Conservation (phyloP, 768 basidiomycete genomes). For the Tricholoma hemisulphureum region DNA sequence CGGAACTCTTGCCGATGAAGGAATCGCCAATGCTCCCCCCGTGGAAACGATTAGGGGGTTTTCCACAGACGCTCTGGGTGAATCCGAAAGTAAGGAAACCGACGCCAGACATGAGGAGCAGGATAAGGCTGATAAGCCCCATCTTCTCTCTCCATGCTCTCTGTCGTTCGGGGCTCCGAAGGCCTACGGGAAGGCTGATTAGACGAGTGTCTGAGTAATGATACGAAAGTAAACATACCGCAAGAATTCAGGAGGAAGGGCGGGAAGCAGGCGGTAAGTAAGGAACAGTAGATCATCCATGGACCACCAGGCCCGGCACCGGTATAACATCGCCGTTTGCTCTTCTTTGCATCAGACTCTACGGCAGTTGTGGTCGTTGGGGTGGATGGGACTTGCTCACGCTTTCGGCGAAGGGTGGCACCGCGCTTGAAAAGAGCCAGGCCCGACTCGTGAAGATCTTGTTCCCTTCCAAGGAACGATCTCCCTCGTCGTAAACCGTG, state of each 20-base stretch:
- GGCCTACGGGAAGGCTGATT: slow-evolving; percentile 48
- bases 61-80: slow-evolving; percentile 90
- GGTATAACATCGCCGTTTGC: slow-evolving; percentile 55
- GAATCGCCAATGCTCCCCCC: slow-evolving; percentile 72
- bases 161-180: slow-evolving; percentile 88
- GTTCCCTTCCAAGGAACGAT: slow-evolving; percentile 86
- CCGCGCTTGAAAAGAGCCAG: slow-evolving; percentile 88
- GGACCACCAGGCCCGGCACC: slow-evolving; percentile 88
- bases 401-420: slow-evolving; percentile 74
- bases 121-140: slow-evolving; percentile 81
- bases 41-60: slow-evolving; percentile 78
- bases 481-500: slow-evolving; percentile 71
- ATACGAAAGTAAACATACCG: slow-evolving; percentile 51
- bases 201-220: not conserved
- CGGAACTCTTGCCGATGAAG: slow-evolving; percentile 70
- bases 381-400: slow-evolving; percentile 44
- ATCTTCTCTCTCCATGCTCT: slow-evolving; percentile 99
- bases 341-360: slow-evolving; percentile 35
- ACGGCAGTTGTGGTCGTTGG: slow-evolving; percentile 34
- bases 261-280: slow-evolving; percentile 85
- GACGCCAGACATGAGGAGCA: slow-evolving; percentile 84
- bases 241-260: slow-evolving; percentile 70
- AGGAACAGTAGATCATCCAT: slow-evolving; percentile 93
- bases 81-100: slow-evolving; percentile 99
- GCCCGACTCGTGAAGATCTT: slow-evolving; percentile 89